Conservation (phyloP, 139 green algal genomes). For the Raphidocelis subcapitata region DNA sequence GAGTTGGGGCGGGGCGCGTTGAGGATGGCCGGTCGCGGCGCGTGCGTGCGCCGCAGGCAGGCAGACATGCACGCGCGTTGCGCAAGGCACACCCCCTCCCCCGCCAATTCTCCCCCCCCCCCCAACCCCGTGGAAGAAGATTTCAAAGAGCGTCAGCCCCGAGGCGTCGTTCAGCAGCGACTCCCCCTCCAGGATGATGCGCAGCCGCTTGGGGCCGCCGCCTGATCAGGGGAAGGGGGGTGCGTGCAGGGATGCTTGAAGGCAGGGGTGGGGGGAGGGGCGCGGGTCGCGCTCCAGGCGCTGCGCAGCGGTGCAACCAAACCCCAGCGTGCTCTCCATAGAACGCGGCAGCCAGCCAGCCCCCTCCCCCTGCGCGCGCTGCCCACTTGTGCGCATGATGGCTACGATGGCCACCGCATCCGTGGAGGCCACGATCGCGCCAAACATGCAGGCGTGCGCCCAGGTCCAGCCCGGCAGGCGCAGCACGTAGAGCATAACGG, state of each 20-base stretch:
- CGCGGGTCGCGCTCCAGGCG: too few relatives aligned
- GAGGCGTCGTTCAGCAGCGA: slow-evolving; percentile 83
- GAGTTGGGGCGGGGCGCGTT: too few relatives aligned
- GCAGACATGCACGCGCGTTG: too few relatives aligned
- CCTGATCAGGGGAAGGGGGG: too few relatives aligned
- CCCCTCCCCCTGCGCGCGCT: background rate
- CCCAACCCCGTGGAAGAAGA: slow-evolving; percentile 38
- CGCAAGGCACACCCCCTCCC: background rate
- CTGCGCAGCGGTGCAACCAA: too few relatives aligned
- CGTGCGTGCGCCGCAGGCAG: too few relatives aligned
- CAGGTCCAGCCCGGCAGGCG: slow-evolving; percentile 50
- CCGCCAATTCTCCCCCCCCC: too few relatives aligned
- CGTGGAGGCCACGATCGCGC: slow-evolving; percentile 74
- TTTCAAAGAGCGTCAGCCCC: slow-evolving; percentile 72
- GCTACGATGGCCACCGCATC: slow-evolving; percentile 77
- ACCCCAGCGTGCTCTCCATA: too few relatives aligned
- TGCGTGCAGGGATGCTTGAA: too few relatives aligned
- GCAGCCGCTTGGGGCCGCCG: slow-evolving; percentile 71
- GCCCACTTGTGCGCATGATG: slow-evolving; percentile 62
- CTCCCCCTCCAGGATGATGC: slow-evolving; percentile 84
- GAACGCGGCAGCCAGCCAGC: too few relatives aligned
- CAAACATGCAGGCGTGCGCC: slow-evolving; percentile 71
- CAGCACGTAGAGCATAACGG: slow-evolving; percentile 79
- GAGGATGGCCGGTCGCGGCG: too few relatives aligned
- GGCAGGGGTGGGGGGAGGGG: background rate